Conservation (phyloP, 495 filamentous ascomycete genomes). For the Cetradonia linearis region DNA sequence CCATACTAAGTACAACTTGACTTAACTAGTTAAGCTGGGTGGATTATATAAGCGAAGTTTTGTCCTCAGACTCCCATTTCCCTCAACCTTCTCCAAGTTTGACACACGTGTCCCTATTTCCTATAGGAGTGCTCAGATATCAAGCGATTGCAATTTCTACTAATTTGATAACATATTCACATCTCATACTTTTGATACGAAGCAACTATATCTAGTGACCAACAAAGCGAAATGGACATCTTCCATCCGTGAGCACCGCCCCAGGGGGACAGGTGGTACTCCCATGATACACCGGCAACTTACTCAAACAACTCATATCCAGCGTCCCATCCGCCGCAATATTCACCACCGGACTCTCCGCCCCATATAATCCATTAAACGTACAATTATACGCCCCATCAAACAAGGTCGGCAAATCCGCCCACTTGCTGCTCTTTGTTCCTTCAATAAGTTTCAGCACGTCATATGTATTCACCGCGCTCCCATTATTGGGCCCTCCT, state of each 20-base stretch:
- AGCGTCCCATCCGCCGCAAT: constrained; percentile 14
- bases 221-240: constrained; percentile 4
- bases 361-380: constrained; percentile 12
- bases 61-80: too few species aligned
- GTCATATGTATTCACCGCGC: neutral
- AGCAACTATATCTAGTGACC: neutral
- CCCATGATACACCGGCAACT: constrained; percentile 4
- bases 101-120: too few species aligned
- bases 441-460: constrained; percentile 1
- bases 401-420: constrained; percentile 16
- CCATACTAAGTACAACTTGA: too few species aligned
- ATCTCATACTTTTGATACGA: too few species aligned
- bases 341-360: neutral
- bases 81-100: too few species aligned
- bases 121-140: too few species aligned
- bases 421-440: neutral
- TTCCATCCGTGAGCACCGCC: constrained; percentile 1
- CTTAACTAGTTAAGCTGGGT: too few species aligned
- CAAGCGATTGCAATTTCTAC: too few species aligned
- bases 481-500: neutral
- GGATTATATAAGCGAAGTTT: too few species aligned
- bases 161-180: too few species aligned
- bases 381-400: constrained; percentile 24
- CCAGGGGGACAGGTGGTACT: neutral
- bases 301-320: constrained; percentile 13